A percentile compares a stretch with the other conserved stretches of the same genome.
phyloP scores from a whole-genome alignment of 805 yeast genomes.

The Hanseniaspora meyeri region DNA sequence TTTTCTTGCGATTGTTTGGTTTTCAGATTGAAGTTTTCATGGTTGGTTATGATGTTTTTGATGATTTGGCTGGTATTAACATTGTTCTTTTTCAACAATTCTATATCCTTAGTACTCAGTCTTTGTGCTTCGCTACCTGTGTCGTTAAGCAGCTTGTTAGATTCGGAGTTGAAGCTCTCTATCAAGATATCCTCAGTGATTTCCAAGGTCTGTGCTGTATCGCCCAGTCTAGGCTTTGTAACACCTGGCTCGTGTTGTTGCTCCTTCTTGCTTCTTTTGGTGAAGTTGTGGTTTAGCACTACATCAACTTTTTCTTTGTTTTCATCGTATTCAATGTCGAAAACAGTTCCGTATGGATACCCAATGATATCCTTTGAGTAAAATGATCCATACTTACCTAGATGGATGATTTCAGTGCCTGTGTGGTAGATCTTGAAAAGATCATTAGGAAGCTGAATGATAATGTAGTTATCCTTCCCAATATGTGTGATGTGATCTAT shows the following conservation, averaged over 20 bases:
- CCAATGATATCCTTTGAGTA: constrained; percentile 64
- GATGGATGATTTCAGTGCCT: constrained; percentile 46
- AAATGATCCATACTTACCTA: constrained; percentile 90
- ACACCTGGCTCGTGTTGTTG: constrained; percentile 1
- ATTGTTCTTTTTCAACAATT: constrained; percentile 61
- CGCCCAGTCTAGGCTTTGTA: constrained; percentile 9
- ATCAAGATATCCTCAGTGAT: constrained; percentile 20
- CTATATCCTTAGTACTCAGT: constrained; percentile 69
- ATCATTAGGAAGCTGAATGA: constrained; percentile 71
- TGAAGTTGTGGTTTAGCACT: constrained; percentile 13
- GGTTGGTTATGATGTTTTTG: constrained; percentile 68
- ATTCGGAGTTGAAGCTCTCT: constrained; percentile 20
- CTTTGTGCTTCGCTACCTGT: constrained; percentile 62
- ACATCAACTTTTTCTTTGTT: constrained; percentile 20
- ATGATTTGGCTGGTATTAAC: constrained; percentile 67
- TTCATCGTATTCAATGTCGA: constrained; percentile 43
- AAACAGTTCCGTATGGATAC: constrained; percentile 74
- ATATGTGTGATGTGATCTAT: constrained; percentile 25
- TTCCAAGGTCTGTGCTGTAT: constrained; percentile 14
- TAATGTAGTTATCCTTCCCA: constrained; percentile 30
- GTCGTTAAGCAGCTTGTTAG: constrained; percentile 55
- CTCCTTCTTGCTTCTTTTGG: constrained; percentile 15
- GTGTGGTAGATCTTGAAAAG: constrained; percentile 57
- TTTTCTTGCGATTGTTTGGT: constrained; percentile 85
- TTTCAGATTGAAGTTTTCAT: constrained; percentile 76